phyloP scores from a whole-genome alignment of 768 basidiomycete species.

The Crepidotus variabilis region DNA sequence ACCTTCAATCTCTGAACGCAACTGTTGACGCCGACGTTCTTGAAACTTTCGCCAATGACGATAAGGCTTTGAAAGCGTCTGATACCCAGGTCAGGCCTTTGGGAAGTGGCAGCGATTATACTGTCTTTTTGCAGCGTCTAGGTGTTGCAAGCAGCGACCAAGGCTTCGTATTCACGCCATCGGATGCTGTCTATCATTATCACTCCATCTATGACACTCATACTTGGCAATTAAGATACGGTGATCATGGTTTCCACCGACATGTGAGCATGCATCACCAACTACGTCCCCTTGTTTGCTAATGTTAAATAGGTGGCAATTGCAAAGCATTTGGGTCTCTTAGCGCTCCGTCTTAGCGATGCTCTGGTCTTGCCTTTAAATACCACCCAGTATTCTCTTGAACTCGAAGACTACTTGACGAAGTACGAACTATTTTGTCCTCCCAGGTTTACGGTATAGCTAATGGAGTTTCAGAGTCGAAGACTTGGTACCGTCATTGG shows the following conservation, averaged over 20 bases:
- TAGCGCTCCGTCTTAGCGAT: slow-evolving; percentile 60
- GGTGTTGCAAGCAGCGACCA: slow-evolving; percentile 46
- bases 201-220: slow-evolving; percentile 73
- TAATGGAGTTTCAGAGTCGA: slow-evolving; percentile 40
- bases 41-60: slow-evolving; percentile 32
- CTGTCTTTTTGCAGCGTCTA: slow-evolving; percentile 81
- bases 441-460: not conserved
- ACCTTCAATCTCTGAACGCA: slow-evolving; percentile 24
- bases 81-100: slow-evolving; percentile 51
- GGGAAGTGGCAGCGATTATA: slow-evolving; percentile 90
- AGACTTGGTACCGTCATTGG: slow-evolving; percentile 29
- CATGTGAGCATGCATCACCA: slow-evolving; percentile 43
- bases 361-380: slow-evolving; percentile 69
- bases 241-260: slow-evolving; percentile 70
- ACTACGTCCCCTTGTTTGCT: too few relatives aligned
- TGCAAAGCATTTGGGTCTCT: slow-evolving; percentile 62
- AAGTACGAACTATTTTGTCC: slow-evolving; percentile 34
- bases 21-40: slow-evolving; percentile 40
- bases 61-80: slow-evolving; percentile 26
- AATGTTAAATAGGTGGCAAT: slow-evolving; percentile 76
- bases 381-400: slow-evolving; percentile 70
- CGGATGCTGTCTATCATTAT: slow-evolving; percentile 73
- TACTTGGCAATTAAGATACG: slow-evolving; percentile 71
- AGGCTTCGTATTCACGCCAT: slow-evolving; percentile 36
- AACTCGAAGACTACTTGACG: slow-evolving; percentile 59